Percentiles rank a stretch among this genome's conserved stretches.
phyloP scores from a whole-genome alignment of 352 stramenopile genomes.

The Pythium pyrilobum region DNA sequence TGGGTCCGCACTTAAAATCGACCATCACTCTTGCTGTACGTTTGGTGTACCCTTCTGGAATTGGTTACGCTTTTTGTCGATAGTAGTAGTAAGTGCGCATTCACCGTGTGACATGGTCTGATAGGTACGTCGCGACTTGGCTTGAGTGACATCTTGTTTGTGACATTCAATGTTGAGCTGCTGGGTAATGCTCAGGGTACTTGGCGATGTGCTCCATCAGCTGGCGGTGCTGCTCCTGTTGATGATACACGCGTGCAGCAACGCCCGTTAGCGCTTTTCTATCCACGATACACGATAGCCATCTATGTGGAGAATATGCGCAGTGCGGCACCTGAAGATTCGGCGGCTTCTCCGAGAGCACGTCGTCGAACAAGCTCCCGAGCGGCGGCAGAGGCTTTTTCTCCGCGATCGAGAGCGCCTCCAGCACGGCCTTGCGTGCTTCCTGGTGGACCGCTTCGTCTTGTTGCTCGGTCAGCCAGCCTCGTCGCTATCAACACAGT shows the following conservation, averaged over 20 bases:
- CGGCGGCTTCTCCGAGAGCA: constrained; percentile 93
- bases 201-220: constrained; percentile 90
- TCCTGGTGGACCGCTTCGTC: constrained; percentile 79
- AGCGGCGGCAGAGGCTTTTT: constrained; percentile 83
- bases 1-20: too few relatives aligned
- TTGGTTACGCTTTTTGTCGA: too few relatives aligned
- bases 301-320: too few relatives aligned
- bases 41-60: too few relatives aligned
- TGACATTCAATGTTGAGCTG: not conserved
- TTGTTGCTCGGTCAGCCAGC: constrained; percentile 87
- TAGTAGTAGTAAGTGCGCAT: too few relatives aligned
- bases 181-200: constrained; percentile 89
- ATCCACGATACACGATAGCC: too few relatives aligned
- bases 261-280: too few relatives aligned
- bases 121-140: not conserved
- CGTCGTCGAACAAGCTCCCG: constrained; percentile 95
- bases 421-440: constrained; percentile 83
- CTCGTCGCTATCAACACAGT: constrained; percentile 41
- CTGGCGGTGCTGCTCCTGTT: constrained; percentile 90
- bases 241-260: too few relatives aligned
- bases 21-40: too few relatives aligned
- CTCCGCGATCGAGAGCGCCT: constrained; percentile 88
- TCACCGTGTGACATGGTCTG: too few relatives aligned
- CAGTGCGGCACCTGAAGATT: constrained; percentile 90
- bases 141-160: not conserved